Base-by-base conservation (phyloP, 208 protist genomes). In the Trypanosoma brucei region DNA sequence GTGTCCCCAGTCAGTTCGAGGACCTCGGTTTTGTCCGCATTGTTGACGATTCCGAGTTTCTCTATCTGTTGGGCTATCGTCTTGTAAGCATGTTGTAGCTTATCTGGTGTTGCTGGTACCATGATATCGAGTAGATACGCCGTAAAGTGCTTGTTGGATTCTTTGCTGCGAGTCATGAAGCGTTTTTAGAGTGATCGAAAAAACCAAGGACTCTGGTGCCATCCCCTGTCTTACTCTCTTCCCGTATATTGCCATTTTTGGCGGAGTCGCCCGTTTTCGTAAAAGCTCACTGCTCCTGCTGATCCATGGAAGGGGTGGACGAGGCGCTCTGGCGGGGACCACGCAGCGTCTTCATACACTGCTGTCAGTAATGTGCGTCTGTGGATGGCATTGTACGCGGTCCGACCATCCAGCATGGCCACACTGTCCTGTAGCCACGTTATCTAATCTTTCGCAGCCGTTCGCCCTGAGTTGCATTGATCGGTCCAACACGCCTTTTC, bases 121-220 rank as follows among this genome's bases (percentile, higher is more conserved):
- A 63, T 63, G 60, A 76, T 31, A 45, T 80, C 75, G 49, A 76
- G 69, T 0, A 80, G 51, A 35, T 76, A 80, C 11, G 75, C 75
- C 31, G 65, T 49, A 42, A 68, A 40, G 62, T 1, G 42, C 42
- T 11, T 39, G 2, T 37, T 30, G 55, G 45, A 68, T 61, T 30
- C 2, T 11, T 35, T 22, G 51, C 31, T 59, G 38, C 0, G 62
- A 11, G 33, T 49, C 59, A 9, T 39, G 54, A 13, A 79, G n/a
- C 2, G 59, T 40, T 4, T 33, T 13, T 3, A 54, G 52, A 39
- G 65, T 63, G 46, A 33, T 59, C 39, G 75, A 61, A 51, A 80
- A 76, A 3, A 80, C 69, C 0, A 80, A 38, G 13, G 75, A 69
- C 0, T 58, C 57, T 1, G 71, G 45, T 11, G 76, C 75, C 75